These are phyloP conservation scores for Aspergillus spinulosporus DNA, from an alignment of 2,329 filamentous ascomycete genomes.

Conservation along the genomic window DNA sequence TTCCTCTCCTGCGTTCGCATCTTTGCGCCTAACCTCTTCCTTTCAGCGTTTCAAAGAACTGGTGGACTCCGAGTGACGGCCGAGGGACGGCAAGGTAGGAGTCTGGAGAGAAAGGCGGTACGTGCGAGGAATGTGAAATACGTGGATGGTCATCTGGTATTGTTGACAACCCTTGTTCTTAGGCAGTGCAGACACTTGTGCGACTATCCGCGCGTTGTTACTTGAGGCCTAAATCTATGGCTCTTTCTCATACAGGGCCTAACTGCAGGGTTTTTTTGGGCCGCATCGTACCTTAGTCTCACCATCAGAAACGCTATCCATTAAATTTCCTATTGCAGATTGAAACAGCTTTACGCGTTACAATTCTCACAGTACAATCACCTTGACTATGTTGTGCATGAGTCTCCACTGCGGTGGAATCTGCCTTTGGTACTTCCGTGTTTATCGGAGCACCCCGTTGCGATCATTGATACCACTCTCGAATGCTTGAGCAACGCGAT, in stretches of 20 bases:
- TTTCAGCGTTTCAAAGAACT: constrained; percentile 7
- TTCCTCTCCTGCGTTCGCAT: neutral
- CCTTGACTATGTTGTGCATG: neutral
- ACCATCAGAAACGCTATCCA: neutral
- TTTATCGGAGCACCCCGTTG: neutral
- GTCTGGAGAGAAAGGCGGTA: neutral
- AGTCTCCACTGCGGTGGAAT: neutral
- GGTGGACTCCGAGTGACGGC: neutral
- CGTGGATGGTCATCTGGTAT: constrained; percentile 1
- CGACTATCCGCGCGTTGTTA: neutral
- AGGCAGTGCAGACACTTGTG: neutral
- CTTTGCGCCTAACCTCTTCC: constrained; percentile 9
- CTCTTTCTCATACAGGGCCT: neutral
- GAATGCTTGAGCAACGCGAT: neutral
- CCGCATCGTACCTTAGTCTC: neutral
- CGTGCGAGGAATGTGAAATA: neutral
- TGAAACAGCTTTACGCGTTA: neutral
- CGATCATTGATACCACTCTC: neutral
- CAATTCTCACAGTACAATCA: neutral
- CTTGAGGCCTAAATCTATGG: neutral
- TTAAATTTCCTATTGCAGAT: neutral
- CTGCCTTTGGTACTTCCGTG: neutral
- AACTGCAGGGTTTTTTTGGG: neutral
- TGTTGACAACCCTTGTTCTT: constrained; percentile 4
- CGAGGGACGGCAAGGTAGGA: constrained; percentile 2